Percentiles rank a stretch among this genome's conserved stretches.
These are phyloP conservation scores for Gaillardinia entomophila DNA, from an alignment of 805 yeast genomes.

Conservation along the genomic window DNA sequence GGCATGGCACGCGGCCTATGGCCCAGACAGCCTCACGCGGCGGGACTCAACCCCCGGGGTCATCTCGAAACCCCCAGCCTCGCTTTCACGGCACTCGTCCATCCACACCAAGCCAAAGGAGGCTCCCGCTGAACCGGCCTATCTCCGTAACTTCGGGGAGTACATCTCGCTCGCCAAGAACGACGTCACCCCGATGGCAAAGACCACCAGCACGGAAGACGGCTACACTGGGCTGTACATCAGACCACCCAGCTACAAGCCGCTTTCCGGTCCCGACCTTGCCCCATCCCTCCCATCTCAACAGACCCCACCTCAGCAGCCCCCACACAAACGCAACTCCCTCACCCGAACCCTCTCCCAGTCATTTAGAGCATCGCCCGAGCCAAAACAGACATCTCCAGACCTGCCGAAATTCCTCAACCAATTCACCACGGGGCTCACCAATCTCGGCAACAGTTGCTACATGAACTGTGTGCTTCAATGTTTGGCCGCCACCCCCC, in stretches of 20 bases:
- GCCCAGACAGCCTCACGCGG: slow-evolving; percentile 17
- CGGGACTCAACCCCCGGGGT: slow-evolving; percentile 3
- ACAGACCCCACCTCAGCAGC: slow-evolving; percentile 3
- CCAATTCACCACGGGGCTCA: slow-evolving; percentile 53
- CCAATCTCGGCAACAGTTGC: slow-evolving; percentile 83
- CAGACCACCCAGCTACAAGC: too few relatives aligned
- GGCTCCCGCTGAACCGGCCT: slow-evolving; percentile 1
- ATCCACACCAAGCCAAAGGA: neutral
- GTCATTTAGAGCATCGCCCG: too few relatives aligned
- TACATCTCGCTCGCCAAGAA: slow-evolving; percentile 21
- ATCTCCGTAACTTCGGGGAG: slow-evolving; percentile 24
- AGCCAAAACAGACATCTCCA: slow-evolving; percentile 1
- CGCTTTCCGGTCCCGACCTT: neutral
- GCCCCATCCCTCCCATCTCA: neutral
- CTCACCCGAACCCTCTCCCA: too few relatives aligned
- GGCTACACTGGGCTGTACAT: too few relatives aligned
- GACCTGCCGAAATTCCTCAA: slow-evolving; percentile 1
- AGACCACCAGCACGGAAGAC: too few relatives aligned
- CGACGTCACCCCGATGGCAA: slow-evolving; percentile 13
- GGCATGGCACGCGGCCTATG: slow-evolving; percentile 26
- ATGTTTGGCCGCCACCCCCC: slow-evolving; percentile 72
- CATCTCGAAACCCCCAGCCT: neutral
- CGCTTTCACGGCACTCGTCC: neutral
- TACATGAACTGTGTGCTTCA: slow-evolving; percentile 95
- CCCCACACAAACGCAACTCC: slow-evolving; percentile 1